A percentile compares a stretch with the other conserved stretches of the same genome.
phyloP scores from a whole-genome alignment of 768 basidiomycete genomes.

The Pholiota molesta region DNA sequence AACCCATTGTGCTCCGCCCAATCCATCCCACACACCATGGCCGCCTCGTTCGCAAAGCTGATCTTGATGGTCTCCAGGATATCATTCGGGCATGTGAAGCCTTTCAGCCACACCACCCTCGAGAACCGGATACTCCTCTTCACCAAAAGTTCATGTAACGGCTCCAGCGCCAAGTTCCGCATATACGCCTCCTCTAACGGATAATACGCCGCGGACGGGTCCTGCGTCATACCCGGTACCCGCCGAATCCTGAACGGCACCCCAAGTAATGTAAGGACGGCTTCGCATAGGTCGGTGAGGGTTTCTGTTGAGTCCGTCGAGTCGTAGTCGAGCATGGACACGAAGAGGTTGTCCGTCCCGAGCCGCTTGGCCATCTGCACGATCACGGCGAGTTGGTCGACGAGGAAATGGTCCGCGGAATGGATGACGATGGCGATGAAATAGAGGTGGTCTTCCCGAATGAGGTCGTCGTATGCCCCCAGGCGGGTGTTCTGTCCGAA shows the following conservation, averaged over 20 bases:
- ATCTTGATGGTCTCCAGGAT: slow-evolving; percentile 95
- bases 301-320: slow-evolving; percentile 96
- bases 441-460: slow-evolving; percentile 82
- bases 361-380: slow-evolving; percentile 93
- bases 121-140: slow-evolving; percentile 83
- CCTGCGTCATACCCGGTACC: slow-evolving; percentile 92
- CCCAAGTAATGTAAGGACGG: slow-evolving; percentile 90
- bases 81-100: slow-evolving; percentile 98
- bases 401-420: slow-evolving; percentile 98
- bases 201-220: slow-evolving; percentile 89
- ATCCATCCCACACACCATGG: slow-evolving; percentile 99
- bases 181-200: slow-evolving; percentile 94
- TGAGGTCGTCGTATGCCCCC: slow-evolving; percentile 88
- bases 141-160: slow-evolving; percentile 78
- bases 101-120: slow-evolving; percentile 96
- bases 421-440: slow-evolving; percentile 95
- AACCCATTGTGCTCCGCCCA: slow-evolving; percentile 98
- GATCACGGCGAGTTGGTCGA: slow-evolving; percentile 97
- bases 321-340: slow-evolving; percentile 97
- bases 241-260: slow-evolving; percentile 91
- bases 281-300: slow-evolving; percentile 92
- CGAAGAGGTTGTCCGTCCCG: slow-evolving; percentile 89
- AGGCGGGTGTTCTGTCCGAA: slow-evolving; percentile 91
- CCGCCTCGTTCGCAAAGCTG: slow-evolving; percentile 87
- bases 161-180: slow-evolving; percentile 91